Evolutionary conservation across 2,329 filamentous ascomycete genomes (phyloP).

Genomic region (Rhynchosporium agropyri): DNA sequence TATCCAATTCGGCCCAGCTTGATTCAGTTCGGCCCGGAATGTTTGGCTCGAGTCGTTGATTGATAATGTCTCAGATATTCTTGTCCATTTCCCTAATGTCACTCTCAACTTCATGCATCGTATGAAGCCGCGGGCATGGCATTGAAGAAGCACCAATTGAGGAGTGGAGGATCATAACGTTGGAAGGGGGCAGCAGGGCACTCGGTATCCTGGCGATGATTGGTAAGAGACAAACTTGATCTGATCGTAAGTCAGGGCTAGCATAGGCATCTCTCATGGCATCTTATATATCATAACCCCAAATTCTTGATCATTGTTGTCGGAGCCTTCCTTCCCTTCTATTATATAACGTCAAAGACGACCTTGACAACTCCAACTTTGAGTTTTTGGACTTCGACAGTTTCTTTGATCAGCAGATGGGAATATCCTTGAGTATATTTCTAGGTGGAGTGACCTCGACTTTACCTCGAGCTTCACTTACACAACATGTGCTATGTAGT

Average conservation of each 20-base stretch:
- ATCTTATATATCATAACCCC: conserved; percentile 13
- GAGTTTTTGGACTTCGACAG: not conserved
- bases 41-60: not conserved
- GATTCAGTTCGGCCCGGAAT: conserved; percentile 2
- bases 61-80: conserved; percentile 10
- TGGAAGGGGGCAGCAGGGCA: conserved; percentile 1
- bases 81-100: not conserved
- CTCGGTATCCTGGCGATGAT: not conserved
- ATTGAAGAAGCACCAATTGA: conserved; percentile 1
- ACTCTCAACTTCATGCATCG: not conserved
- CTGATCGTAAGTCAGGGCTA: conserved; percentile 9
- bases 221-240: not conserved
- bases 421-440: not conserved
- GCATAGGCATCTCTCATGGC: not conserved
- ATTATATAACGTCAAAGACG: not conserved
- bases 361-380: no score
- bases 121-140: not conserved
- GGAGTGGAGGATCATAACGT: not conserved
- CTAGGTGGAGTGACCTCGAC: conserved; percentile 5
- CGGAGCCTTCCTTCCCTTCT: not conserved
- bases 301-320: not conserved
- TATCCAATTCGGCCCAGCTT: not conserved
- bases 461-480: conserved; percentile 7
- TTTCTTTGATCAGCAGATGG: conserved; percentile 3
- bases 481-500: conserved; percentile 10